phyloP scores from a whole-genome alignment of 2,329 filamentous ascomycete genomes.

The Verticillium longisporum region DNA sequence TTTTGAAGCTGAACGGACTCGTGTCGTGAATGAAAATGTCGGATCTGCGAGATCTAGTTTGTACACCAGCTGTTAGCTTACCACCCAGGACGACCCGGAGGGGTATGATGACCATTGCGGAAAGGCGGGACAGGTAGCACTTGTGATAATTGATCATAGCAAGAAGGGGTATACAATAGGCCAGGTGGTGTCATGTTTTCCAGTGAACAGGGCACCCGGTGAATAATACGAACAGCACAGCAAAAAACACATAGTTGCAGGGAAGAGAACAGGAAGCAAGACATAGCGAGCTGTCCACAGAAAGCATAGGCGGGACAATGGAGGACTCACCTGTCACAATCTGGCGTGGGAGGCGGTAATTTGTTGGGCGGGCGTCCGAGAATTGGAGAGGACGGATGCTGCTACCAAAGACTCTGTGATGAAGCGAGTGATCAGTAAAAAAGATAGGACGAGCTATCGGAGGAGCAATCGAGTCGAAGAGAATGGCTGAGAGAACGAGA shows the following conservation, averaged over 20 bases:
- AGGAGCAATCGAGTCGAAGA: constrained; percentile 41
- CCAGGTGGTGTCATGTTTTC: no score
- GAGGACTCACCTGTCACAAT: constrained; percentile 3
- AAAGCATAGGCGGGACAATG: not conserved
- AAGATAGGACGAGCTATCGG: constrained; percentile 52
- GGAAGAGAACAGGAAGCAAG: not conserved
- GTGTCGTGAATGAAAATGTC: not conserved
- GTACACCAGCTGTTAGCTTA: not conserved
- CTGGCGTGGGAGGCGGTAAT: not conserved
- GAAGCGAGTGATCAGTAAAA: constrained; percentile 49
- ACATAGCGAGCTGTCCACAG: not conserved
- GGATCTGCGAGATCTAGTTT: not conserved
- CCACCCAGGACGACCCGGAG: no score
- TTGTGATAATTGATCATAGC: no score
- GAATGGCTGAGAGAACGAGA: constrained; percentile 23
- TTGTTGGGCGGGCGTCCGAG: not conserved
- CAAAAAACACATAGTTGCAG: no score
- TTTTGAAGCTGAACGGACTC: not conserved
- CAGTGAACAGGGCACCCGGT: no score
- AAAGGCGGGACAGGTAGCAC: no score
- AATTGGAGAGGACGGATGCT: constrained; percentile 28
- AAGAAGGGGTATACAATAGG: no score
- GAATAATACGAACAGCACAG: no score
- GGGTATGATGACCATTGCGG: no score
- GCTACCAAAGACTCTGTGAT: constrained; percentile 46